Conservation (phyloP, 2,329 filamentous ascomycete genomes). For the Claviceps purpurea region DNA sequence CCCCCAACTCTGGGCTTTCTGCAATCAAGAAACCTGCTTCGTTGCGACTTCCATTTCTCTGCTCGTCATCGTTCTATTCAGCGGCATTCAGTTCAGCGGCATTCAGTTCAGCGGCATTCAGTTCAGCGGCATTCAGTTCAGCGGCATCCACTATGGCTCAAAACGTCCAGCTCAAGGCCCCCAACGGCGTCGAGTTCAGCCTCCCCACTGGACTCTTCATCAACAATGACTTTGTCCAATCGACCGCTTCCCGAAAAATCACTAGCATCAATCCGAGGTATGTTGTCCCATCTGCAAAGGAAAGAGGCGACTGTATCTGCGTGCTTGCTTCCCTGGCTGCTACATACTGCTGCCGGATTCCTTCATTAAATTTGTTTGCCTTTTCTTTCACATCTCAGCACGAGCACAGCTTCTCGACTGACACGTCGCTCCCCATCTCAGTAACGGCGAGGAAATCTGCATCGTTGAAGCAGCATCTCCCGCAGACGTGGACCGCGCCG, state of each 20-base stretch:
- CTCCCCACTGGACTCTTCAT: constrained; percentile 63
- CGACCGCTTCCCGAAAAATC: constrained; percentile 40
- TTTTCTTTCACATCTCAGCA: background rate
- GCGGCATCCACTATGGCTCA: constrained; percentile 2
- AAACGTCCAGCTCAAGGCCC: constrained; percentile 17
- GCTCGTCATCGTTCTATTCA: background rate
- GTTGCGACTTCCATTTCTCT: background rate
- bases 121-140: background rate
- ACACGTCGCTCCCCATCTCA: constrained; percentile 7
- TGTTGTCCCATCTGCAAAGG: background rate
- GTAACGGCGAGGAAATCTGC: constrained; percentile 19
- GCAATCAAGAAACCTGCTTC: background rate
- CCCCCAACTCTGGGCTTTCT: too few relatives aligned
- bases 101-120: background rate
- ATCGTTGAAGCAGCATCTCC: constrained; percentile 18
- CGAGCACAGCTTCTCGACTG: background rate
- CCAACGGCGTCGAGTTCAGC: constrained; percentile 52
- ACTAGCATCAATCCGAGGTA: constrained; percentile 43
- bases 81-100: background rate
- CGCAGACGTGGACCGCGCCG: constrained; percentile 20
- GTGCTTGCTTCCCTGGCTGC: too few relatives aligned
- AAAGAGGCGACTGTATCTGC: background rate
- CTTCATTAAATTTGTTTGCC: background rate
- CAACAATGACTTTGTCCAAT: constrained; percentile 61
- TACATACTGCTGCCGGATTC: background rate